A percentile compares a stretch with the other conserved stretches of the same genome.
These are phyloP conservation scores for Carallia brachiata DNA, from an alignment of 345 rosid species.

Conservation along the genomic window DNA sequence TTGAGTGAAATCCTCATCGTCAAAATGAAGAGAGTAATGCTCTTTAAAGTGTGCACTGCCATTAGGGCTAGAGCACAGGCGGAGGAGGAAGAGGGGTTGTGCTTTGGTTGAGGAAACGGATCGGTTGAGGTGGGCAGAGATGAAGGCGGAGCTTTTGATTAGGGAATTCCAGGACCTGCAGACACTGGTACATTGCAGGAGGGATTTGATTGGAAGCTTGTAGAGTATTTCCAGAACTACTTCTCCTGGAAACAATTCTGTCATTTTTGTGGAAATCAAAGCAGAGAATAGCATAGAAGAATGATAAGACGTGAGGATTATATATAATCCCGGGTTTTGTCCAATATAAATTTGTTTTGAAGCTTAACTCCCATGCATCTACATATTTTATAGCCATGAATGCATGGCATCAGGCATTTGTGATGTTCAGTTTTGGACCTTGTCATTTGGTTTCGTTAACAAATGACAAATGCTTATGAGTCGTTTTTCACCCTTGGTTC, in stretches of 20 bases:
- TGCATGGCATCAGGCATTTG: too few relatives aligned
- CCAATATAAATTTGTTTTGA: too few relatives aligned
- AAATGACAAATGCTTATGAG: too few relatives aligned
- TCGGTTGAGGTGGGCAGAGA: neutral
- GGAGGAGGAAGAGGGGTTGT: slow-evolving; percentile 1
- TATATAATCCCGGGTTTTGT: too few relatives aligned
- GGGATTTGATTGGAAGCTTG: neutral
- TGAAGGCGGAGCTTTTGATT: slow-evolving; percentile 5
- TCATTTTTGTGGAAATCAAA: neutral
- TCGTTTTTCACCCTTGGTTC: too few relatives aligned
- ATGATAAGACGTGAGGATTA: too few relatives aligned
- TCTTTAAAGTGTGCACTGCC: neutral
- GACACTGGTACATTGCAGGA: slow-evolving; percentile 1
- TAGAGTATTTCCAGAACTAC: neutral
- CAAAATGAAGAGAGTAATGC: slow-evolving; percentile 1
- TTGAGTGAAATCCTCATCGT: neutral
- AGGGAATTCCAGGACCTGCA: slow-evolving; percentile 12
- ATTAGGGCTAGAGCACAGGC: neutral
- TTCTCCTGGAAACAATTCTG: neutral
- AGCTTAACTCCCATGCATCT: too few relatives aligned
- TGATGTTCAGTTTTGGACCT: too few relatives aligned
- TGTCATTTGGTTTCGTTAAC: too few relatives aligned
- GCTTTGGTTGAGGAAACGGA: neutral
- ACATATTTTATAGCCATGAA: too few relatives aligned
- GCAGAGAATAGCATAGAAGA: too few relatives aligned